A percentile compares a stretch with the other conserved stretches of the same genome.
phyloP scores from a whole-genome alignment of 2,329 filamentous ascomycete species.

The Xylaria sp. region DNA sequence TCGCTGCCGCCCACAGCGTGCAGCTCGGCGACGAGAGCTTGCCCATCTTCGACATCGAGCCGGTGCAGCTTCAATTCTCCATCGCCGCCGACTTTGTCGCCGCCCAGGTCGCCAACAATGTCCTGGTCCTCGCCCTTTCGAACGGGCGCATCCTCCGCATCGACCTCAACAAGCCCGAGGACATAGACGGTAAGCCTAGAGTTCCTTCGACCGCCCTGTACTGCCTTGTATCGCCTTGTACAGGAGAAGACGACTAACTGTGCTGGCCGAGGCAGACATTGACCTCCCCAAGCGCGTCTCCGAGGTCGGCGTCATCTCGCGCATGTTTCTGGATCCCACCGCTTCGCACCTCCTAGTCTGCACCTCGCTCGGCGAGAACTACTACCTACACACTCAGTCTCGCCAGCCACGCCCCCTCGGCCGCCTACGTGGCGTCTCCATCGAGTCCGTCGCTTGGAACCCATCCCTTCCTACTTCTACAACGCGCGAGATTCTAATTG shows the following conservation, averaged over 20 bases:
- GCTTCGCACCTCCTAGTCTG: slow-evolving; percentile 93
- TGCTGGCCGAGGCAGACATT: slow-evolving; percentile 73
- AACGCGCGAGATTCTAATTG: slow-evolving; percentile 92
- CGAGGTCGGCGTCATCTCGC: slow-evolving; percentile 90
- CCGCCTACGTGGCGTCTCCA: slow-evolving; percentile 83
- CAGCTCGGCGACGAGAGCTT: slow-evolving; percentile 69
- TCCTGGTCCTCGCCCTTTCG: slow-evolving; percentile 89
- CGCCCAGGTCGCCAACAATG: slow-evolving; percentile 96
- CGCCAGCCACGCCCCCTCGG: slow-evolving; percentile 85
- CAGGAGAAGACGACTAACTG: slow-evolving; percentile 31
- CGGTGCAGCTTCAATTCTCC: slow-evolving; percentile 92
- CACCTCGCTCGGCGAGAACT: slow-evolving; percentile 93
- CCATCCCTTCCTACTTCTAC: slow-evolving; percentile 91
- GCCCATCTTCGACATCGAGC: slow-evolving; percentile 95
- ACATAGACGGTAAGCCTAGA: slow-evolving; percentile 78
- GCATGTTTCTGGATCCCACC: slow-evolving; percentile 97
- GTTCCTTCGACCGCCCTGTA: background rate
- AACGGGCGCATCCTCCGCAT: slow-evolving; percentile 94
- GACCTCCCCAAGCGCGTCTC: slow-evolving; percentile 93
- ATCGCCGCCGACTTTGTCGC: slow-evolving; percentile 96
- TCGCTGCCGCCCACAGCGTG: slow-evolving; percentile 72
- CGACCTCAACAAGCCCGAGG: slow-evolving; percentile 90
- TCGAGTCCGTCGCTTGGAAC: slow-evolving; percentile 95
- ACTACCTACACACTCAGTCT: slow-evolving; percentile 96
- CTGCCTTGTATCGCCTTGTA: background rate